These are phyloP conservation scores for Castanospermum australe DNA, from an alignment of 306 rosid species.

Conservation along the genomic window DNA sequence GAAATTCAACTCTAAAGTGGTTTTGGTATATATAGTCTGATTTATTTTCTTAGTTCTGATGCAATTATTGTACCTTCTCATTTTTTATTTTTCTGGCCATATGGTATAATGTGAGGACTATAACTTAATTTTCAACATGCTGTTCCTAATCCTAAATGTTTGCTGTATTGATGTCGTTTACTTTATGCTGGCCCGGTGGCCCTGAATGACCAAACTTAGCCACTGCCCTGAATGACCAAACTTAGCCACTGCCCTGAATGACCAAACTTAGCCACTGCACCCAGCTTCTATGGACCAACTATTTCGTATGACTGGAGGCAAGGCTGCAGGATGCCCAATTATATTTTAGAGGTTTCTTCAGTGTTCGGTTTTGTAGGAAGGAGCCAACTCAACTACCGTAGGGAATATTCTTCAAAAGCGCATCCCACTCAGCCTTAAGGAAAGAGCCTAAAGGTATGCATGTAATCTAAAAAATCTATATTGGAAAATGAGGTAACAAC, in stretches of 20 bases:
- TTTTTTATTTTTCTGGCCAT: not conserved
- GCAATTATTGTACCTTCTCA: not conserved
- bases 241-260: not conserved
- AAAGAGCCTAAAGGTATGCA: not conserved
- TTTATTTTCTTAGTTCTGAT: not conserved
- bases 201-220: not conserved
- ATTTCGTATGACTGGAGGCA: not conserved
- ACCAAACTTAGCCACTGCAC: not conserved
- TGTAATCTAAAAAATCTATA: not conserved
- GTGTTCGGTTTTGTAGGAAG: slow-evolving; percentile 12
- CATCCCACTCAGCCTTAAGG: slow-evolving; percentile 40
- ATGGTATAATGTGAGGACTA: not conserved
- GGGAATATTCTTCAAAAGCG: slow-evolving; percentile 28
- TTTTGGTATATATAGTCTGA: not conserved
- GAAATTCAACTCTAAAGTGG: slow-evolving; percentile 1
- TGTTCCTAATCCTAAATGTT: not conserved
- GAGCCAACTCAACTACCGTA: not conserved
- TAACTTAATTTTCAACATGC: not conserved
- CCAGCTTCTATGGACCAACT: not conserved
- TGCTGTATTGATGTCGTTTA: not conserved
- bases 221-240: too few species aligned
- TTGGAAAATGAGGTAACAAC: not conserved
- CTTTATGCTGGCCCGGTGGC: not conserved
- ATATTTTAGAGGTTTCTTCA: slow-evolving; percentile 19
- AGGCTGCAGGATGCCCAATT: not conserved